Evolutionary conservation across 768 basidiomycete species (phyloP).

Genomic region (Clavulina sp.): DNA sequence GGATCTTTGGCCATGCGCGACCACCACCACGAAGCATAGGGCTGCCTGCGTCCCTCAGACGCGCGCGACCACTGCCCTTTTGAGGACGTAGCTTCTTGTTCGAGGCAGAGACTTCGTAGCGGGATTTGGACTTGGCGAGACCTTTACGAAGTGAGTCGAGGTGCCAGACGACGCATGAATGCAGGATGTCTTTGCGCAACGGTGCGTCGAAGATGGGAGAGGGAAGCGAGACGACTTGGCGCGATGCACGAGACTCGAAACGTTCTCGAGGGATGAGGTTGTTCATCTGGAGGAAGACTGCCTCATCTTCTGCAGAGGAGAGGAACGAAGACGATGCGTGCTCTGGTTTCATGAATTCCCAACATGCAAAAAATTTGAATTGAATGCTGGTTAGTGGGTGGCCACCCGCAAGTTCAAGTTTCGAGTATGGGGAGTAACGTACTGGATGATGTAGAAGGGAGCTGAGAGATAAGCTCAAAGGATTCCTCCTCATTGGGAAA

Average conservation of each 20-base stretch:
- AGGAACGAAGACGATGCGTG: too few relatives aligned
- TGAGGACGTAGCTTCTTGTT: constrained; percentile 79
- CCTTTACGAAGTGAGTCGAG: constrained; percentile 83
- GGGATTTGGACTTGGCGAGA: constrained; percentile 78
- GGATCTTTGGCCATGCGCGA: constrained; percentile 78
- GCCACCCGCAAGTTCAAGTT: too few relatives aligned
- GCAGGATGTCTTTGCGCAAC: constrained; percentile 80
- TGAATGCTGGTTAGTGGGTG: too few relatives aligned
- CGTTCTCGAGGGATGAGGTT: constrained; percentile 9
- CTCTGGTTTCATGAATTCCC: too few relatives aligned
- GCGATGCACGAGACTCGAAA: constrained; percentile 2
- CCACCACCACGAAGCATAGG: constrained; percentile 87
- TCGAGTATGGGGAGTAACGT: too few relatives aligned
- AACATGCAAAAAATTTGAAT: too few relatives aligned
- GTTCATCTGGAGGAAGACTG: too few relatives aligned
- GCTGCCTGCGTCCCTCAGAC: constrained; percentile 74
- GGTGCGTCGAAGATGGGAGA: constrained; percentile 65
- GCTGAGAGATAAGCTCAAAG: too few relatives aligned
- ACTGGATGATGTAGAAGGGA: too few relatives aligned
- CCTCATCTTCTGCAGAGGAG: too few relatives aligned
- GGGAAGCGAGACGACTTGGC: constrained; percentile 21
- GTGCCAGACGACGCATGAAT: constrained; percentile 78
- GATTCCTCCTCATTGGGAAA: too few relatives aligned
- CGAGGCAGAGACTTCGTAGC: constrained; percentile 77
- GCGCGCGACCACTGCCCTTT: constrained; percentile 81